These are phyloP conservation scores for Boehmeria nivea DNA, from an alignment of 306 rosid genomes.

Conservation along the genomic window DNA sequence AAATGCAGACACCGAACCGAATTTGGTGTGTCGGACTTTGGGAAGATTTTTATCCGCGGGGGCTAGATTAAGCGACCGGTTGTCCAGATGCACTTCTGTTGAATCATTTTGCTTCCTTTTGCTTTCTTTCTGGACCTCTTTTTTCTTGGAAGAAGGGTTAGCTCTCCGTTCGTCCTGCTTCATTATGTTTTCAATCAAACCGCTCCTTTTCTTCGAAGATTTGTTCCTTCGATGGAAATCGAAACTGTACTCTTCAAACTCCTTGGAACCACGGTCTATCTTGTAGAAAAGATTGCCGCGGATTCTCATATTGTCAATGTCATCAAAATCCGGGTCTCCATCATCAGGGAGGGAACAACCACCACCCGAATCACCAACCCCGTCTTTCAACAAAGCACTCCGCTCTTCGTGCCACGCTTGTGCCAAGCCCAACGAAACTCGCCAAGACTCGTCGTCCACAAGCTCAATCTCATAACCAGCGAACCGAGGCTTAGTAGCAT, in stretches of 20 bases:
- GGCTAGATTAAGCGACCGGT: conserved; percentile 8
- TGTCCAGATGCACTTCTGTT: no score
- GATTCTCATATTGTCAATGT: conserved; percentile 68
- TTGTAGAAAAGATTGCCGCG: conserved; percentile 63
- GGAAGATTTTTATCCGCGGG: conserved; percentile 30
- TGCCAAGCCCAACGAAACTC: conserved; percentile 56
- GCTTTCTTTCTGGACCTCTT: conserved; percentile 6
- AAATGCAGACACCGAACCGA: background rate
- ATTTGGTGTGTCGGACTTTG: conserved; percentile 19
- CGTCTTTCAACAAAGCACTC: conserved; percentile 21
- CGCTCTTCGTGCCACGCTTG: conserved; percentile 46
- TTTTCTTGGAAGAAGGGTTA: background rate
- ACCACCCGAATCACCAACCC: conserved; percentile 30
- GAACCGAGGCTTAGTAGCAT: conserved; percentile 22
- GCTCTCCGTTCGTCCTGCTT: conserved; percentile 10
- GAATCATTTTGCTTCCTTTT: conserved; percentile 16
- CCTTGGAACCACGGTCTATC: conserved; percentile 71
- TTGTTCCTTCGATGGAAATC: conserved; percentile 74
- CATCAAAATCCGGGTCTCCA: conserved; percentile 56
- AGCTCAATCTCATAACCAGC: conserved; percentile 52
- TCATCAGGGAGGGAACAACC: conserved; percentile 20
- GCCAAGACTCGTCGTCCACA: conserved; percentile 66
- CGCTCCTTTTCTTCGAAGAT: conserved; percentile 37
- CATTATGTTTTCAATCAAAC: conserved; percentile 18
- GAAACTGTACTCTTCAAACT: conserved; percentile 73